Evolutionary conservation across 495 filamentous ascomycete species (phyloP), one percentile per base, ranked within the genome.

Genomic region (Bacidia gigantensis): DNA sequence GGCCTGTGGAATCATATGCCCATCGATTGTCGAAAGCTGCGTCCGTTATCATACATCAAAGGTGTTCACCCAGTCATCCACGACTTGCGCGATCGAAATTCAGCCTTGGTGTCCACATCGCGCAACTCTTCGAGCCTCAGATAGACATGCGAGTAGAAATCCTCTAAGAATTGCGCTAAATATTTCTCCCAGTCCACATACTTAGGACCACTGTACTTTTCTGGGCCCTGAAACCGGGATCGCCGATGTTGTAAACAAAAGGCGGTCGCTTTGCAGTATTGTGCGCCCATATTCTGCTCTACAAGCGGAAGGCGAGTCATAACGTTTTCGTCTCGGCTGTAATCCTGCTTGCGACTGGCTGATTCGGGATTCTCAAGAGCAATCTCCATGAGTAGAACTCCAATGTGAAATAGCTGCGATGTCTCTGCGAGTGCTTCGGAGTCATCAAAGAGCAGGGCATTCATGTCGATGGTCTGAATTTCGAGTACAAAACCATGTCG

Each of bases 361-460:
- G 17, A 3, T 7, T 29, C 24, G 39, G 44, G 38, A 25, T 35
- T 32, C 12, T 35, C 44, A 12, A 53, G 51, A 12, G 55, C 55
- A 5, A 58, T 58, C 25, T 58, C 56, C 14, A 58, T 22, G 12
- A 58, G 29, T 0, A 58, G 3, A 11, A 58, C 45, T 21, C 56
- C 56, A 25, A 58, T 35, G 1, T 2, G 17, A 17, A 54, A 58
- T 0, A 58, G 40, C 14, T 58, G 56, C 5, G 56, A 54, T 3
- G 17, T 17, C 32, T 58, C 56, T 12, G 56, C 40, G 14, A 58
- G 46, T 17, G 56, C 51, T 3, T 46, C 38, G 0, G 56, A 39
- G 43, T 58, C 56, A 17, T 58, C 51, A 3, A 40, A 50, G 17
- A 29, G 45, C 14, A 58, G 24, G 20, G 45, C 51, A 0, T 54